Evolutionary conservation across 1,284 basidiomycete species (phyloP), one percentile per base, ranked within the genome.

Genomic region (Fomitopsis palustris): DNA sequence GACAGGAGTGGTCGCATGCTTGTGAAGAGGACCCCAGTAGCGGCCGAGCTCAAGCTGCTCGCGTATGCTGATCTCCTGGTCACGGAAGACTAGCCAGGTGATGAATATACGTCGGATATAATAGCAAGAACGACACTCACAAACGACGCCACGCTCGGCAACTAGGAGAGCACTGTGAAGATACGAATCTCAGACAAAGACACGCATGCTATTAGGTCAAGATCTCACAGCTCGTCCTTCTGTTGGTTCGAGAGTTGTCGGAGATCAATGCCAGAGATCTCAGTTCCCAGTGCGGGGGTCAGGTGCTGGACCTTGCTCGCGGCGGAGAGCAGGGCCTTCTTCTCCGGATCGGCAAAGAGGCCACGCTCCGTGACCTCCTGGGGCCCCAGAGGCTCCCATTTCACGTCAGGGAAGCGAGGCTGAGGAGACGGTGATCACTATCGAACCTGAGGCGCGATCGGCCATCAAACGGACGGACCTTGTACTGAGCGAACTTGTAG

Each of bases 1-100:
- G 54, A 92, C 79, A 0, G 87, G 87, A 9, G 90, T 92, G 3
- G 89, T 92, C 1, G 92, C 87, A 67, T 95, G 91, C 70, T 87
- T 90, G 73, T 94, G 91, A 54, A 93, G 81, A 31, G 88, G 89
- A 10, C 92, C 91, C 64, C 82, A 93, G 70, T 93, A 77, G 14
- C 83, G 81, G 9, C 83, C 89, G 61, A 93, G 77, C 19, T 87
- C 84, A 17, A 93, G 82, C 67, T 93, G 89, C 61, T 88, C 78
- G 58, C 88, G 79, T 52, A 91, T 81, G 67, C 78, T 79, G 61
- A 90, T 76, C 61, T 87, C 84, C 76, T 90, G 88, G 63, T 89
- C 83, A 54, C 86, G 85, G 75, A 88, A 83, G 75, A 88, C 88
- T 88, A 62, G 41, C 33, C 25, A 42, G 27, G 23, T 56, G 56